Base-by-base conservation (phyloP, 306 rosid species). In the Vicia villosa region DNA sequence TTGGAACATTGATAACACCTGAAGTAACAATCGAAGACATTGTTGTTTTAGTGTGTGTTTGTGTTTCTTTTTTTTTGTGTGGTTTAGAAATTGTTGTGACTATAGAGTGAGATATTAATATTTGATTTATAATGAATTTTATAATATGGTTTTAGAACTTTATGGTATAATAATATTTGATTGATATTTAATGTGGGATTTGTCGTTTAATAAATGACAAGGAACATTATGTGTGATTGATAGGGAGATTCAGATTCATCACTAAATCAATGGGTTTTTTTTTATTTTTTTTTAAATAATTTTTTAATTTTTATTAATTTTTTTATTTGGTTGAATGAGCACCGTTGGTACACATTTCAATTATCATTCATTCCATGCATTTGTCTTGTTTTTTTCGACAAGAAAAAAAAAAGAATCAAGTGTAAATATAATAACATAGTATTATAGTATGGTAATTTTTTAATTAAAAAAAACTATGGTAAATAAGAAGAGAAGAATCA, bases 21-120 rank as follows among this genome's bases (percentile, higher is more conserved):
- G 62, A 67, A 7, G 84, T 41, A 37, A 81, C 82, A 75, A 79
- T 79, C 0, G 87, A 81, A 11, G 88, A 79, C 84, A 82, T 84
- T 46, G 41, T 8, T 15, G 10, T 16, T 19, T 55, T 12, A 19
- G 3, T 15, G 6, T 17, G 51, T 56, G 30, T 20, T 22, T 52
- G 3, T 10, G 59, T 52, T 52, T n/a, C n/a, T n/a, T n/a, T n/a
- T n/a, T n/a, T n/a, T 5, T 52, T 49, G 68, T 61, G 75, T 77
- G 79, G 77, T 64, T 37, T 43, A 46, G 32, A 65, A 50, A 17
- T 50, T 50, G 28, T 40, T 26, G 46, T 30, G 8, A 50, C 69
- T 49, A 10, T 62, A 20, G 22, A 16, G 17, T 14, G 17, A 68
- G 70, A 68, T 60, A 68, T 24, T 41, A 70, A 32, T 45, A 36